Evolutionary conservation across 2,329 filamentous ascomycete species (phyloP).

Genomic region (Colletotrichum tamarilloi): DNA sequence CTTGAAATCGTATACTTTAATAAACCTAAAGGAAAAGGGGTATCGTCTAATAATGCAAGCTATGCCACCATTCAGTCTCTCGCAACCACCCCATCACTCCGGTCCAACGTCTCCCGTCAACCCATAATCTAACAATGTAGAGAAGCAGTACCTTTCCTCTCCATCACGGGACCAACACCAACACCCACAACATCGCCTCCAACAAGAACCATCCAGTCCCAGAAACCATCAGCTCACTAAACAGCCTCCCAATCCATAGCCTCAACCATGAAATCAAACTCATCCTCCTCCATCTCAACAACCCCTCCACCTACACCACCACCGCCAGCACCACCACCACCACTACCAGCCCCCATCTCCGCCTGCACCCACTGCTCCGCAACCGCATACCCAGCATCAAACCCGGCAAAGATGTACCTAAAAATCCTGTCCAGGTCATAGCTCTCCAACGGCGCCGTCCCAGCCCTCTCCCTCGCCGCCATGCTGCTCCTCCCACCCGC

Average conservation of each 20-base stretch:
- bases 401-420: slow-evolving; percentile 64
- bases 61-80: background rate
- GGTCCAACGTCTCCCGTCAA: background rate
- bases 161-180: too few species aligned
- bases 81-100: background rate
- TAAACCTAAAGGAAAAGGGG: background rate
- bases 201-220: background rate
- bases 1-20: background rate
- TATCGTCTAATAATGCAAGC: slow-evolving; percentile 29
- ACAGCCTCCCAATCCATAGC: slow-evolving; percentile 68
- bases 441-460: slow-evolving; percentile 59
- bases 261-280: slow-evolving; percentile 69
- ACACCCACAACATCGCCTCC: too few species aligned
- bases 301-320: background rate
- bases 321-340: slow-evolving; percentile 33
- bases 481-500: slow-evolving; percentile 34
- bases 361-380: slow-evolving; percentile 56
- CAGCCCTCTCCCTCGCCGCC: slow-evolving; percentile 36
- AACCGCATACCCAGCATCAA: slow-evolving; percentile 67
- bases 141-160: background rate
- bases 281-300: slow-evolving; percentile 47
- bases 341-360: background rate
- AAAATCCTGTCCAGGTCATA: slow-evolving; percentile 73
- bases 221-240: background rate
- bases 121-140: rapidly evolving